Percentiles rank a stretch among this genome's conserved stretches.
Evolutionary conservation across 1,139 yeast genomes (phyloP).

Genomic region (Yamadazyma triangularis): DNA sequence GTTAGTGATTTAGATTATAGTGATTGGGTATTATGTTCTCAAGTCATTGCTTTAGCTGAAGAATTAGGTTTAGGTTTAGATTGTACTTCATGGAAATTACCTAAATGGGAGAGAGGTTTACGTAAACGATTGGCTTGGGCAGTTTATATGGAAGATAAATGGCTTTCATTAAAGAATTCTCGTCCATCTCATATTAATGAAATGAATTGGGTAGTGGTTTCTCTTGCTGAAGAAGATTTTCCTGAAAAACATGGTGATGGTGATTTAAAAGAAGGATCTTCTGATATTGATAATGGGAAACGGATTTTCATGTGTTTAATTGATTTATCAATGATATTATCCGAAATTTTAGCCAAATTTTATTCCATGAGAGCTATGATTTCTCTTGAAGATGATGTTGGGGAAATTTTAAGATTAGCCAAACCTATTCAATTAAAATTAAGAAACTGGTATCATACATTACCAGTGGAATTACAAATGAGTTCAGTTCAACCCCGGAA

Average conservation of each 20-base stretch:
- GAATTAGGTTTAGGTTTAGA: conserved; percentile 83
- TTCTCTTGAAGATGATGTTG: conserved; percentile 47
- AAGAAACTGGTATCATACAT: conserved; percentile 78
- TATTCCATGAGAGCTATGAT: conserved; percentile 66
- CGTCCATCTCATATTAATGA: conserved; percentile 74
- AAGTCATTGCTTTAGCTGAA: conserved; percentile 80
- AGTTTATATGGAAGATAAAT: conserved; percentile 81
- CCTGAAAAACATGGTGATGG: conserved; percentile 64
- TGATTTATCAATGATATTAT: conserved; percentile 61
- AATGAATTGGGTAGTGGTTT: conserved; percentile 64
- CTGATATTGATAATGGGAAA: conserved; percentile 72
- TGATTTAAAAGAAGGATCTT: conserved; percentile 53
- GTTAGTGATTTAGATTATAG: conserved; percentile 47
- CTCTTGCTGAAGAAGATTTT: conserved; percentile 66
- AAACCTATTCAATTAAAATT: conserved; percentile 80
- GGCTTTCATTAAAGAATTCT: conserved; percentile 75
- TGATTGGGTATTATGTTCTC: conserved; percentile 85
- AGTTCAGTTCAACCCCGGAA: conserved; percentile 55
- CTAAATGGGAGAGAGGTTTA: conserved; percentile 88
- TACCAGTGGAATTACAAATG: conserved; percentile 72
- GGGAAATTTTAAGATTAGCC: conserved; percentile 65
- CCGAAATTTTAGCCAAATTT: conserved; percentile 66
- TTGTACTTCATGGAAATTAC: conserved; percentile 83
- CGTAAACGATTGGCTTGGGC: conserved; percentile 91
- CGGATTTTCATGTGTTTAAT: conserved; percentile 67